Percentiles rank a stretch among this genome's conserved stretches.
Evolutionary conservation across 768 basidiomycete genomes (phyloP).

Genomic region (Suillus subalutaceus): DNA sequence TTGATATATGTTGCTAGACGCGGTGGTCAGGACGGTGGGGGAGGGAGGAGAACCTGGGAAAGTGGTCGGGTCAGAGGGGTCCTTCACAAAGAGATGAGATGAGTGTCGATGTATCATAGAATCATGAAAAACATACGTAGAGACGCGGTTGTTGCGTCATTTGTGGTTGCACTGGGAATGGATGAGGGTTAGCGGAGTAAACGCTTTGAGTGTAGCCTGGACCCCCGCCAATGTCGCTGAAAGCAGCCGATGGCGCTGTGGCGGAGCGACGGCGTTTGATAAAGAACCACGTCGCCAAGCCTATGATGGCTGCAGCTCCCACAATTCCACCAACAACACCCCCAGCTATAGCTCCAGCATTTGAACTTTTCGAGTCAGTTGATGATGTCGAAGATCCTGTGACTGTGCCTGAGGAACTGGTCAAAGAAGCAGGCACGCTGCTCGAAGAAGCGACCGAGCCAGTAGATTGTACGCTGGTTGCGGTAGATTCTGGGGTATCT

Average conservation of each 20-base stretch:
- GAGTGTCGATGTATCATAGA: background rate
- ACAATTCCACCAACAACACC: slow-evolving; percentile 68
- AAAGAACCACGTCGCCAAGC: slow-evolving; percentile 42
- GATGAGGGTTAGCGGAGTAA: slow-evolving; percentile 15
- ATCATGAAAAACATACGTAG: slow-evolving; percentile 29
- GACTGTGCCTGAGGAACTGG: slow-evolving; percentile 15
- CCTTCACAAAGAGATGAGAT: slow-evolving; percentile 23
- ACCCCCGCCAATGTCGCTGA: background rate
- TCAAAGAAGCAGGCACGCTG: slow-evolving; percentile 19
- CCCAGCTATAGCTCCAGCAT: slow-evolving; percentile 61
- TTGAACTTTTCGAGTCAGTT: slow-evolving; percentile 15
- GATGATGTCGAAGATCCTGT: slow-evolving; percentile 14
- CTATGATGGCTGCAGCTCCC: slow-evolving; percentile 46
- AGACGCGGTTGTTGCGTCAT: slow-evolving; percentile 27
- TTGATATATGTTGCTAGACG: slow-evolving; percentile 13
- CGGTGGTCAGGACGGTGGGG: slow-evolving; percentile 14
- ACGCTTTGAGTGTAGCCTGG: slow-evolving; percentile 10
- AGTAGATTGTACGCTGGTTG: slow-evolving; percentile 35
- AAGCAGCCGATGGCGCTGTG: slow-evolving; percentile 22
- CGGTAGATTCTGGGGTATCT: slow-evolving; percentile 49
- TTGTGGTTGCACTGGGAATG: slow-evolving; percentile 16
- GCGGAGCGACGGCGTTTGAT: slow-evolving; percentile 31
- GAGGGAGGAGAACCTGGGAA: slow-evolving; percentile 35
- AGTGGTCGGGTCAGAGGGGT: slow-evolving; percentile 41
- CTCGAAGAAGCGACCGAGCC: slow-evolving; percentile 16